Percentiles rank a stretch among this genome's conserved stretches.
Evolutionary conservation across 345 rosid species (phyloP).

Genomic region (Linum trigynum): DNA sequence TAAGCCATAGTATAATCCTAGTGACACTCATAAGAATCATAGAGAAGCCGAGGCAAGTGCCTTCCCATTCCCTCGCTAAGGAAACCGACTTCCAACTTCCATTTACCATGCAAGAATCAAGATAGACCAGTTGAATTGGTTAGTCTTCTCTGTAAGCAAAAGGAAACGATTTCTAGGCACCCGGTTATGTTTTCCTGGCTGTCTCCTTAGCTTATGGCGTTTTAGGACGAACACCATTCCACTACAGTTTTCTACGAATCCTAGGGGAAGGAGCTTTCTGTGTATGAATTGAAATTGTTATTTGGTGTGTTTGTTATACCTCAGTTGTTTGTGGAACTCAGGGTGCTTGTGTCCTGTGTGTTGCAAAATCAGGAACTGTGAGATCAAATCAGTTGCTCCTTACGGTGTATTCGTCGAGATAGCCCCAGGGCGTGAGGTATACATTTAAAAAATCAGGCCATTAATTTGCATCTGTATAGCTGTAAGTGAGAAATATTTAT

Average conservation of each 20-base stretch:
- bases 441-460: neutral
- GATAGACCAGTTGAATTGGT: neutral
- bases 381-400: constrained; percentile 81
- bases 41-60: too few species aligned
- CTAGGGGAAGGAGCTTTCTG: neutral
- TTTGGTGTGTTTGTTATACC: neutral
- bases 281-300: neutral
- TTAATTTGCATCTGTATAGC: neutral
- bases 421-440: constrained; percentile 91
- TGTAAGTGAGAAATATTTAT: neutral
- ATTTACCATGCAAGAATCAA: neutral
- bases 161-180: neutral
- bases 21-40: too few species aligned
- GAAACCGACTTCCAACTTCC: too few species aligned
- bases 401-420: constrained; percentile 96
- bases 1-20: too few species aligned
- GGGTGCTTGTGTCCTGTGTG: constrained; percentile 10
- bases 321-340: constrained; percentile 6
- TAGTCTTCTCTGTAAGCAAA: neutral
- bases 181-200: neutral
- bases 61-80: too few species aligned
- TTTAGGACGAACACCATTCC: too few species aligned
- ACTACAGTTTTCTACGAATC: neutral
- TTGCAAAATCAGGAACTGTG: constrained; percentile 56
- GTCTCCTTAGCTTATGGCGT: neutral